phyloP scores from a whole-genome alignment of 306 rosid species.

The Dicorynia guianensis region DNA sequence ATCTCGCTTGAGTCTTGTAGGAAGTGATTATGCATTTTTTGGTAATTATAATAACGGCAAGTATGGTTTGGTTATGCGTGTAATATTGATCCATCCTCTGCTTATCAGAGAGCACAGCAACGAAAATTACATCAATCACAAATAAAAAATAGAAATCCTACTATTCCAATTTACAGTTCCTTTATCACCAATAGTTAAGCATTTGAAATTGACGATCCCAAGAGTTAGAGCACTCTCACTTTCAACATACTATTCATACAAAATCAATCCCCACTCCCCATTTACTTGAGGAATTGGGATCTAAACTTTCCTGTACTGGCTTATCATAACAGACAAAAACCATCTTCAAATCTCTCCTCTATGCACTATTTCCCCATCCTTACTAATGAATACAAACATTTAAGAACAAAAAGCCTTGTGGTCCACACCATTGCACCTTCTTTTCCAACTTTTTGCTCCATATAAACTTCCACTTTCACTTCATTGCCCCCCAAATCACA shows the following conservation, averaged over 20 bases:
- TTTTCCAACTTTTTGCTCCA: conserved; percentile 43
- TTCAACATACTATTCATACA: conserved; percentile 38
- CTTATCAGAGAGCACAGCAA: neutral
- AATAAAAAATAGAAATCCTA: conserved; percentile 25
- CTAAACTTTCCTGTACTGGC: conserved; percentile 34
- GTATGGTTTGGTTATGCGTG: neutral
- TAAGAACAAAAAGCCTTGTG: conserved; percentile 40
- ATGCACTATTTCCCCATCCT: conserved; percentile 34
- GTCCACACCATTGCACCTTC: conserved; percentile 51
- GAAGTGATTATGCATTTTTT: too few relatives aligned
- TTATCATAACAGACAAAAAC: conserved; percentile 39
- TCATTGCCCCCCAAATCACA: conserved; percentile 35
- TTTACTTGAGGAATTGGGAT: conserved; percentile 30
- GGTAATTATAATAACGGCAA: too few relatives aligned
- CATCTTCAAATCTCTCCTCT: neutral
- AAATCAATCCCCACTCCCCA: conserved; percentile 40
- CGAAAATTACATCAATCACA: neutral
- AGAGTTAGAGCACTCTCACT: conserved; percentile 32
- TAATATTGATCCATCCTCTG: neutral
- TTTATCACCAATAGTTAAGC: conserved; percentile 32
- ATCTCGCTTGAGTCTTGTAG: too few relatives aligned
- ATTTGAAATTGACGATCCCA: conserved; percentile 22
- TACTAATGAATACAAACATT: conserved; percentile 31
- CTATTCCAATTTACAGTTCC: conserved; percentile 4
- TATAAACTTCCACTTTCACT: conserved; percentile 37